Evolutionary conservation across 1,284 basidiomycete genomes (phyloP), one percentile per base, ranked within the genome.

Genomic region (Boletus mariae): DNA sequence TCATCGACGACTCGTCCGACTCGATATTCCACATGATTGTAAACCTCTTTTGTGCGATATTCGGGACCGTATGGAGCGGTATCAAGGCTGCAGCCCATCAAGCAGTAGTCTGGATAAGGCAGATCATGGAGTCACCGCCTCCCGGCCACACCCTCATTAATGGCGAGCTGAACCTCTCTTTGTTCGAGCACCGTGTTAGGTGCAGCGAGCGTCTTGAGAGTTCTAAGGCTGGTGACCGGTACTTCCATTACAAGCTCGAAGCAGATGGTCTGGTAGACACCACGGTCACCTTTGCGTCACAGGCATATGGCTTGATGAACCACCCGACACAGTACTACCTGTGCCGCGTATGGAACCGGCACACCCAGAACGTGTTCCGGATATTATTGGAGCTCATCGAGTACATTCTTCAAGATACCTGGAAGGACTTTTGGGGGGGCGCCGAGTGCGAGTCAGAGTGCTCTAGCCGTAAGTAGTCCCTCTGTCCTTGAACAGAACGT

Each of bases 171-270:
- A 68, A 52, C 11, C 1, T 65, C 6, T 44, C 62, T 17, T 5
- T 68, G 13, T 57, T 68, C 23, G 62, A 68, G 47, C 53, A 65
- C 37, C 54, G 8, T 31, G 61, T 68, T 35, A 37, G 11, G 5
- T 7, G 13, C 4, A 65, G 61, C 47, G 28, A 59, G 26, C 50
- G 7, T 4, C 5, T 58, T 12, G 15, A 41, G 17, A 45, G 29
- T 7, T 5, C 40, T 2, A 7, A 15, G 6, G 11, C 47, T 5
- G 25, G 11, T 11, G 55, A 53, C 7, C 1, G 28, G 1, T 28
- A 48, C 23, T 26, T 38, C 17, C 49, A 55, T 37, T 65, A 59
- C 45, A 54, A 40, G 11, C 49, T 63, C 15, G 53, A 52, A n/a
- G 51, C 25, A 2, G 17, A 56, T 0, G 55, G 61, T 5, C 28